These are phyloP conservation scores for Globisporangium solare DNA, from an alignment of 352 stramenopile genomes.

Conservation along the genomic window DNA sequence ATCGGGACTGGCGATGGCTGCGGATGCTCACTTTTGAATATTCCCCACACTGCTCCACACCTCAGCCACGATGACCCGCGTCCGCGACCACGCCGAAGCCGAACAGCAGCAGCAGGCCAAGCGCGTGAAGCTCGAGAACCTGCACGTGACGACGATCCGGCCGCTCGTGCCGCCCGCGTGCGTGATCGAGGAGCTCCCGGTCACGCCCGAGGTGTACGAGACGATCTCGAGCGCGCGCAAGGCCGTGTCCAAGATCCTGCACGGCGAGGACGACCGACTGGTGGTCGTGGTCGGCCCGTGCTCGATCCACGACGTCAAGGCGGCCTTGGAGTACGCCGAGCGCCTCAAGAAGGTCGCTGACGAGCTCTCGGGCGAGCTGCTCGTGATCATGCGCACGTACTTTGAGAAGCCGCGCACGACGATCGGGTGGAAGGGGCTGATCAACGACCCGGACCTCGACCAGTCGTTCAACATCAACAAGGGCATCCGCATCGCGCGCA, in stretches of 20 bases:
- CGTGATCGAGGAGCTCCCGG: constrained; percentile 68
- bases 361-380: constrained; percentile 72
- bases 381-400: constrained; percentile 90
- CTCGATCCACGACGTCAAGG: constrained; percentile 87
- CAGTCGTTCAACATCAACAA: constrained; percentile 90
- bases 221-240: constrained; percentile 51
- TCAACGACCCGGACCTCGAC: constrained; percentile 89
- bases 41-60: constrained; percentile 7
- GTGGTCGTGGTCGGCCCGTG: constrained; percentile 83
- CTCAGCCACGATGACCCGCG: constrained; percentile 20
- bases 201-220: constrained; percentile 62
- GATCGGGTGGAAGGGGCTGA: constrained; percentile 88
- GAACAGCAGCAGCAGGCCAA: constrained; percentile 41
- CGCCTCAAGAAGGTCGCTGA: constrained; percentile 63
- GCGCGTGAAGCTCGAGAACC: constrained; percentile 65
- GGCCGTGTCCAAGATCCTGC: constrained; percentile 66
- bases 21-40: constrained; percentile 25
- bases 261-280: constrained; percentile 78
- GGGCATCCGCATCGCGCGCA: constrained; percentile 74
- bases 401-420: constrained; percentile 90
- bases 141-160: constrained; percentile 67
- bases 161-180: constrained; percentile 63
- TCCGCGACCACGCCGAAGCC: constrained; percentile 14
- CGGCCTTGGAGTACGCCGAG: constrained; percentile 77
- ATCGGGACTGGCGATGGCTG: background rate